phyloP scores from a whole-genome alignment of 257 asterid species.

The Scutellaria baicalensis region DNA sequence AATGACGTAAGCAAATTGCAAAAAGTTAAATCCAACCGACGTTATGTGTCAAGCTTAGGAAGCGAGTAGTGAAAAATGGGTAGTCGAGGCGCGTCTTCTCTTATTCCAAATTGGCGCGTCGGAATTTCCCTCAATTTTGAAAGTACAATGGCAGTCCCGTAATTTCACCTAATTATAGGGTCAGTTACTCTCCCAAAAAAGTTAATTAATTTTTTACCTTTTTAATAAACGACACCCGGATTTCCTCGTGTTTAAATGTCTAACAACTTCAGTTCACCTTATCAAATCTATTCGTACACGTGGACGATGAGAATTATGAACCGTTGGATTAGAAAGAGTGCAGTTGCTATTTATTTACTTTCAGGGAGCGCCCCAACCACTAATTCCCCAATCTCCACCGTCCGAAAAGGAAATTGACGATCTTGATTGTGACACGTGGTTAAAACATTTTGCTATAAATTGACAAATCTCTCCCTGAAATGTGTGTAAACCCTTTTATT shows the following conservation, averaged over 20 bases:
- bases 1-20: background rate
- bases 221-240: background rate
- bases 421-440: background rate
- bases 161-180: background rate
- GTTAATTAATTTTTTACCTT: background rate
- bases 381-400: slow-evolving; percentile 19
- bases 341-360: background rate
- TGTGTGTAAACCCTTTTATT: slow-evolving; percentile 16
- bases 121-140: background rate
- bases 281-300: slow-evolving; percentile 2
- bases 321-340: slow-evolving; percentile 2
- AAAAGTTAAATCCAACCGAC: background rate
- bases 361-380: slow-evolving; percentile 1
- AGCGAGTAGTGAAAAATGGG: background rate
- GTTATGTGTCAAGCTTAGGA: background rate
- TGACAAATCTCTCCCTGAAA: slow-evolving; percentile 12
- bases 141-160: slow-evolving; percentile 15
- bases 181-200: background rate
- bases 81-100: background rate
- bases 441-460: background rate
- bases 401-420: slow-evolving; percentile 3
- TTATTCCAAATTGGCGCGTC: slow-evolving; percentile 14
- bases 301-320: background rate
- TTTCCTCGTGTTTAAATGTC: slow-evolving; percentile 1
- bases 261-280: background rate